phyloP scores from a whole-genome alignment of 352 stramenopile genomes.

The Phytophthora litchii region DNA sequence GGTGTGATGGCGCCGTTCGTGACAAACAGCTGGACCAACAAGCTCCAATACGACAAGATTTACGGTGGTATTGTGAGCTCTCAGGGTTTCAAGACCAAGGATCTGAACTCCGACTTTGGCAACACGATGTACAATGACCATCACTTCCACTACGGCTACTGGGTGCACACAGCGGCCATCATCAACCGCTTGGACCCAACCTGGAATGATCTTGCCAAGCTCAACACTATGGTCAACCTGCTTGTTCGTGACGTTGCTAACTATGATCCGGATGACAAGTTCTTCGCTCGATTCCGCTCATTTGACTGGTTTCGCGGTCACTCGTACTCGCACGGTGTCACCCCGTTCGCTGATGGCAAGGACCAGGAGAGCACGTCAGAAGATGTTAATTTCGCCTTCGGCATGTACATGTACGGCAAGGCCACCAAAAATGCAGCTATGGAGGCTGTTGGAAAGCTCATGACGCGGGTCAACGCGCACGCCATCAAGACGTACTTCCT shows the following conservation, averaged over 20 bases:
- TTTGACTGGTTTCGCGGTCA: constrained; percentile 78
- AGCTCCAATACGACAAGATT: constrained; percentile 59
- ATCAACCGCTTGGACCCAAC: constrained; percentile 48
- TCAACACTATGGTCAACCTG: constrained; percentile 48
- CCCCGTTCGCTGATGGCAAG: constrained; percentile 63
- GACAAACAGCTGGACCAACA: constrained; percentile 51
- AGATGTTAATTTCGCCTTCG: constrained; percentile 73
- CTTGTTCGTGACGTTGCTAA: constrained; percentile 70
- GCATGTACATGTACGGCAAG: constrained; percentile 56
- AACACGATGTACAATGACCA: constrained; percentile 83
- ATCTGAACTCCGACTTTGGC: constrained; percentile 71
- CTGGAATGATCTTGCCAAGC: constrained; percentile 43
- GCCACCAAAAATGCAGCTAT: constrained; percentile 45
- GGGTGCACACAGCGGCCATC: constrained; percentile 59
- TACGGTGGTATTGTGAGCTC: constrained; percentile 67
- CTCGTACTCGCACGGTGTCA: constrained; percentile 75
- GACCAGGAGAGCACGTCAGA: constrained; percentile 75
- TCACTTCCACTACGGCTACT: constrained; percentile 82
- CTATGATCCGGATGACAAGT: constrained; percentile 38
- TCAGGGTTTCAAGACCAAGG: constrained; percentile 54
- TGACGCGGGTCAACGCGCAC: constrained; percentile 55
- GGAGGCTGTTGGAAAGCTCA: constrained; percentile 45
- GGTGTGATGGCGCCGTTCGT: constrained; percentile 53
- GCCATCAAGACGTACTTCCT: constrained; percentile 72
- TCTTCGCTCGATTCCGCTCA: constrained; percentile 58